A percentile compares a stretch with the other conserved stretches of the same genome.
Conservation (phyloP, 192 early-diverging fungal species). For the Backusella mclennaniae region DNA sequence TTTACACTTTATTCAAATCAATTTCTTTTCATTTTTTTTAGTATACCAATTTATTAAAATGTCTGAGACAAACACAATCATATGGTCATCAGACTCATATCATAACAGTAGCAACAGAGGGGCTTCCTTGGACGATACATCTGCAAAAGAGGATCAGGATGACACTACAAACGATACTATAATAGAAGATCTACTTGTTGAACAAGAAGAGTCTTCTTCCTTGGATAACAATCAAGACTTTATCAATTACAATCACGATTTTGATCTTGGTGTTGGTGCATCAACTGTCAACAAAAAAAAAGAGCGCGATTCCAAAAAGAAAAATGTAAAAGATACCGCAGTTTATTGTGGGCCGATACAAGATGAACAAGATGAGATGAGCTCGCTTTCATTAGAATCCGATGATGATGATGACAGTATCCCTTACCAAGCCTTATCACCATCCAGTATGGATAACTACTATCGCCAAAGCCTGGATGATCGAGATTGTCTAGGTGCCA, state of each 20-base stretch:
- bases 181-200: neutral
- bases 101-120: neutral
- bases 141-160: neutral
- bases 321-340: neutral
- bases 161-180: neutral
- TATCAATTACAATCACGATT: neutral
- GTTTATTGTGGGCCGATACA: neutral
- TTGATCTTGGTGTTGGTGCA: neutral
- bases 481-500: slow-evolving; percentile 1
- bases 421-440: neutral
- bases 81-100: neutral
- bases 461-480: neutral
- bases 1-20: neutral
- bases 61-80: neutral
- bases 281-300: neutral
- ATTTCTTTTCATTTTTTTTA: neutral
- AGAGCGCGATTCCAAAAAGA: neutral
- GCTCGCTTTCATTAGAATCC: neutral
- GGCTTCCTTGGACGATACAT: neutral
- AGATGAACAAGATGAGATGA: neutral
- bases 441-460: neutral
- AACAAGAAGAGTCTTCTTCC: neutral
- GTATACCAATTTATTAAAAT: neutral
- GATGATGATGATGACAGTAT: neutral
- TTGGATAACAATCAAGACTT: neutral